These are phyloP conservation scores for Chaetomium sp. DNA, from an alignment of 2,329 filamentous ascomycete species.

Conservation along the genomic window DNA sequence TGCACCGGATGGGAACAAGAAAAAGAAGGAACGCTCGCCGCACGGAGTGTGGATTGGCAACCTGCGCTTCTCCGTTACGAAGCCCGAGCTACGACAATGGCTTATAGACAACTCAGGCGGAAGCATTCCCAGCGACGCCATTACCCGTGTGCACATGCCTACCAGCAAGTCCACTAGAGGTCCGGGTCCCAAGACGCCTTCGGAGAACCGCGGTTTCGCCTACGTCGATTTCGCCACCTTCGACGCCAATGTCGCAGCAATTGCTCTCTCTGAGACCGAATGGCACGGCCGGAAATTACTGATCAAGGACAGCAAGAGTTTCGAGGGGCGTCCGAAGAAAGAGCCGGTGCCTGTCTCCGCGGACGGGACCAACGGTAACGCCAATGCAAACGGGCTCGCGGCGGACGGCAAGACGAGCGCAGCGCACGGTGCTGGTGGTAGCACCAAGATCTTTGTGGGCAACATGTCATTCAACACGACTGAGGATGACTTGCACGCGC, in stretches of 20 bases:
- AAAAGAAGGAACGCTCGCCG: conserved; percentile 60
- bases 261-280: conserved; percentile 79
- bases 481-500: conserved; percentile 70
- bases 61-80: conserved; percentile 74
- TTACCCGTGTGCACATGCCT: conserved; percentile 81
- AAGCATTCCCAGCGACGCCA: conserved; percentile 58
- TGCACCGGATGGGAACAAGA: conserved; percentile 34
- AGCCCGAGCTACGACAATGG: conserved; percentile 69
- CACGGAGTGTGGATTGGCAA: conserved; percentile 96
- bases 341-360: conserved; percentile 30
- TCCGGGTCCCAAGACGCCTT: conserved; percentile 33
- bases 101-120: conserved; percentile 66
- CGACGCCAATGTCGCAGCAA: conserved; percentile 64
- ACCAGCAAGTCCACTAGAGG: conserved; percentile 38
- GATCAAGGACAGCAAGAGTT: conserved; percentile 89
- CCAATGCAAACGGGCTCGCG: conserved; percentile 20
- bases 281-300: conserved; percentile 71
- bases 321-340: conserved; percentile 80
- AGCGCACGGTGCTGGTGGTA: conserved; percentile 21
- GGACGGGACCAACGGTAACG: conserved; percentile 23
- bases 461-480: conserved; percentile 79
- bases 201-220: conserved; percentile 86
- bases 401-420: too few species aligned
- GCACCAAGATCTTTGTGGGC: conserved; percentile 81
- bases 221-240: conserved; percentile 85